Evolutionary conservation across 805 yeast species (phyloP), one percentile per base, ranked within the genome.

Genomic region (Candida manassasensis): DNA sequence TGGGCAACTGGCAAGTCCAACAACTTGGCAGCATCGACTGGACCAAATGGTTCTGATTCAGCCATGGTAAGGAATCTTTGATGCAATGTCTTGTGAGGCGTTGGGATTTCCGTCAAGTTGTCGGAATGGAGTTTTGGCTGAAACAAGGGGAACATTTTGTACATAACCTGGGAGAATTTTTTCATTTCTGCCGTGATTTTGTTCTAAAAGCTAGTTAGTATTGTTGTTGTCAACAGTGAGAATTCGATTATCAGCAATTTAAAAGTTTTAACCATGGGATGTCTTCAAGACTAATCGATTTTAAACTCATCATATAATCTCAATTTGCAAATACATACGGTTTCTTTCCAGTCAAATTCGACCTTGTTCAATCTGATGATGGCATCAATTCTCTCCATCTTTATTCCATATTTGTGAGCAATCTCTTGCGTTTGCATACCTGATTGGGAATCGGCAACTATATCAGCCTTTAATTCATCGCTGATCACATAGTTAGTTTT

Each of bases 1-100:
- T 78, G 75, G 19, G 97, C 97, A n/a, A 96, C 95, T 56, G 85
- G 89, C 44, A 90, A 70, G 28, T 74, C 88, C 44, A 86, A 76
- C 26, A 83, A 75, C 38, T 78, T 68, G 33, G 98, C 96, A 10
- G 98, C 97, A 54, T 93, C 97, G 4, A 88, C 73, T 4, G 97
- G 95, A 5, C 96, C 96, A 56, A 90, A 89, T 7, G 96, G 95
- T 64, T 88, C 95, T 18, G 88, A 80, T 63, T 90, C 98, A 7
- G 96, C 90, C 56, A 90, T 81, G 9, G 95, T 83, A 54, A 86
- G 62, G 67, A 89, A 89, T 45, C 90, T 71, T 44, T 94, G 86
- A 44, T 78, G 79, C 43, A 81, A 68, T 2, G 95, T 84, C 61
- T 82, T 85, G 45, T 78, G 74, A 21, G 96, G 95, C 34, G 84